Base-by-base conservation (phyloP, 768 basidiomycete genomes). In the Krasilnikovozyma curviuscula region DNA sequence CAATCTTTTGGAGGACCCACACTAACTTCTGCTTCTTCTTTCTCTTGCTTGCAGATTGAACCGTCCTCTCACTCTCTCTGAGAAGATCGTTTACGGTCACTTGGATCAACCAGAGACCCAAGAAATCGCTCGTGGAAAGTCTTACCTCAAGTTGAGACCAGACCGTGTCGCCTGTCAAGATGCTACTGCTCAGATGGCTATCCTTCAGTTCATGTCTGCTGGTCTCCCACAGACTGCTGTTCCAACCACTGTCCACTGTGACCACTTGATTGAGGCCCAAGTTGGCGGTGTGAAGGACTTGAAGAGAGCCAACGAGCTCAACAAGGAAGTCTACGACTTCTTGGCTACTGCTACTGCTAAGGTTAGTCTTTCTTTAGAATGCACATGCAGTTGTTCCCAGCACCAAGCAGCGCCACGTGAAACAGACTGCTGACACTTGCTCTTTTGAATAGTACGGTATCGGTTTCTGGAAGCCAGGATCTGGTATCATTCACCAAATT, bases 201-300 rank as follows among this genome's bases (percentile, higher is more conserved):
- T 98, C 48, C 74, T 98, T 56, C 93, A 98, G 73, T 98, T 98
- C 76, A 98, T 98, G 93, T 95, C 93, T 44, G 88, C 93, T 16
- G 91, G 91, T 55, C 88, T 98, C 75, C 84, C 84, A 64, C 91
- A 86, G 39, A 85, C 84, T 33, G 91, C 91, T 39, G 89, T 95
- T 55, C 91, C 91, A 29, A 91, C 91, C 56, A 91, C 93, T 54
- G 93, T 98, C 38, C 91, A 98, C 73, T 95, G 89, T 64, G 91
- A 98, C 70, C 91, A 98, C 69, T 74, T 98, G 63, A 95, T 98
- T 61, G 86, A 95, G 71, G 91, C 91, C 33, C 91, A 95, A 64
- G 65, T 88, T 45, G 89, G 88, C 47, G 89, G 91, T 65, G 78
- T 73, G 39, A 81, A 85, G 71, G 91, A 97, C 73, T 72, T 98